Evolutionary conservation across 306 rosid species (phyloP), one percentile per base, ranked within the genome.

Genomic region (Trifolium fragiferum): DNA sequence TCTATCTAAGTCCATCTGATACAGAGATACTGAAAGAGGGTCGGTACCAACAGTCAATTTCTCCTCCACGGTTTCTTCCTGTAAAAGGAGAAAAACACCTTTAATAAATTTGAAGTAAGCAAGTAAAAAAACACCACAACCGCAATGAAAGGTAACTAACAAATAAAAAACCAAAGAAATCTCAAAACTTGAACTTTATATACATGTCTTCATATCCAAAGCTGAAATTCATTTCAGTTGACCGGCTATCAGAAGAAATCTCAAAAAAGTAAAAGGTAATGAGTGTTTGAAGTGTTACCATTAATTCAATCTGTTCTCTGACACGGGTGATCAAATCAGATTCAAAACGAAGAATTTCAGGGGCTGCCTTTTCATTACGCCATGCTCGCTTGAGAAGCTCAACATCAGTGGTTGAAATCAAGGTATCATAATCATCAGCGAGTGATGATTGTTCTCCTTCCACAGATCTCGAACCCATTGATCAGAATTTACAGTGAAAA

Each of bases 1-100:
- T 84, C 96, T 86, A 74, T 94, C 99, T 78, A 94, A 68, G 79
- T 94, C 99, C 97, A 94, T 94, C 83, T 94, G 97, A 83, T 92
- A 94, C 49, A 94, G 89, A 73, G 99, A 94, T 30, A 88, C 78
- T 0, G 91, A 87, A 23, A 90, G 95, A 8, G 92, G 95, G 80
- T 90, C 92, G 46, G 44, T 32, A 15, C 92, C 87, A 66, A 60
- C 76, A 9, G 75, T 71, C 20, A 78, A 73, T 84, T 82, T 86
- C 65, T 90, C 96, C 67, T 92, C 97, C 61, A 89, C 87, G 14
- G 88, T 90, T 55, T 89, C 99, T 84, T 94, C 99, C 98, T 94
- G 88, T 55, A 37, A 30, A 6, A 59, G 11, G 13, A 16, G 46
- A 8, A 38, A 40, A 77, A 37, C 18, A 7, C 49, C 13, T 50